Evolutionary conservation across 2,329 filamentous ascomycete genomes (phyloP), one percentile per base, ranked within the genome.

Genomic region (Fusarium siculi): DNA sequence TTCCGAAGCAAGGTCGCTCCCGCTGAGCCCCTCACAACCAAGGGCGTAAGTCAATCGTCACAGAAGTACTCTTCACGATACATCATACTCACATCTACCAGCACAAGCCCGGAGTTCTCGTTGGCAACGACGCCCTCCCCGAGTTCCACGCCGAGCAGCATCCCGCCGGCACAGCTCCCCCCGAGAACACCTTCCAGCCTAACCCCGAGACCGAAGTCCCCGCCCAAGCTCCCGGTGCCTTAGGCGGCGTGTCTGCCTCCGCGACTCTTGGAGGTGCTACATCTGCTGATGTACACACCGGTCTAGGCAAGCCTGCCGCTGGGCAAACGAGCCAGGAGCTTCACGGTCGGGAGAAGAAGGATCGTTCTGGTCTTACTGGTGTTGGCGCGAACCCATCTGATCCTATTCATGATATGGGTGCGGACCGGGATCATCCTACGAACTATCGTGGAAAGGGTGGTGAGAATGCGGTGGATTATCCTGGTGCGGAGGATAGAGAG

Each of bases 141-240:
- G 91, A 93, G 77, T 94, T 93, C 84, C 84, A 87, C 76, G 87
- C 89, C 30, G 74, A 94, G 79, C 87, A 86, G 2, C 82, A 90
- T 40, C 86, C 90, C 1, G 82, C 91, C 0, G 92, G 92, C 66
- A 88, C 89, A 7, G 92, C 92, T 0, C 92, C 92, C 6, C 67
- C 67, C 19, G 79, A 84, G 57, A 55, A 79, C 60, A 82, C 80
- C 15, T 85, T 82, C 78, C 73, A 80, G 44, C 85, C 86, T 16
- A 80, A 84, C 54, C 76, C 83, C 2, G 67, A 76, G 21, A 68
- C 71, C 37, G 82, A 84, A 46, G 66, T 79, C 21, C 80, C 84
- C 15, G 81, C 81, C 11, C 82, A 84, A 61, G 80, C 81, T 19
- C 69, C 76, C 9, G 72, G 79, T 32, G 72, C 77, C 30, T 66